Conservation (phyloP, 352 stramenopile species). For the Phytophthora chlamydospora region DNA sequence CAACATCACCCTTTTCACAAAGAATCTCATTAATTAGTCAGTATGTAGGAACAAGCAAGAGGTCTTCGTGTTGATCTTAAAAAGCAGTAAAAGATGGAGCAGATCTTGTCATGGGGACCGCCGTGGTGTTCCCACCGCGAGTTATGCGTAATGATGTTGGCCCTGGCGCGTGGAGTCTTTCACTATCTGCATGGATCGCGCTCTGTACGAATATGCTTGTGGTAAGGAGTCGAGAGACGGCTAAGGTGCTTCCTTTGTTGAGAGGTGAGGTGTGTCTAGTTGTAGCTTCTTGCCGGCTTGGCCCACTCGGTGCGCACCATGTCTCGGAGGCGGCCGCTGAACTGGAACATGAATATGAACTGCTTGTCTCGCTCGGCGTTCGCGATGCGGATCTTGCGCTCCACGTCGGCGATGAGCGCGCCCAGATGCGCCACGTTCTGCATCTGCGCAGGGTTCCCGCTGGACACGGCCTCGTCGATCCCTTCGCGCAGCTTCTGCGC, state of each 20-base stretch:
- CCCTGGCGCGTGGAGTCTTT: too few species aligned
- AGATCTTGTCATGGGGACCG: too few species aligned
- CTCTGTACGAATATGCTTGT: too few species aligned
- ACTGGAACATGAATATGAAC: constrained; percentile 75
- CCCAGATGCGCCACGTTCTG: constrained; percentile 47
- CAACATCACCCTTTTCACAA: constrained; percentile 46
- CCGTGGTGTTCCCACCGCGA: too few species aligned
- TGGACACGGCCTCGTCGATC: constrained; percentile 58
- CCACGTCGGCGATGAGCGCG: constrained; percentile 38
- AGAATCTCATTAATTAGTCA: constrained; percentile 25
- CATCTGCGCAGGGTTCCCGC: constrained; percentile 49
- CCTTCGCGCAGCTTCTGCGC: constrained; percentile 37
- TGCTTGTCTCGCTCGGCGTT: constrained; percentile 56
- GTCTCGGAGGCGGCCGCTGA: constrained; percentile 46
- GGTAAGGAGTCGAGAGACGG: too few species aligned
- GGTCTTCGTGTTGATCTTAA: too few species aligned
- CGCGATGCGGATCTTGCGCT: constrained; percentile 38
- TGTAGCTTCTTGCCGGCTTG: constrained; percentile 16
- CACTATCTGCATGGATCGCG: too few species aligned
- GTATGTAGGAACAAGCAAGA: neutral
- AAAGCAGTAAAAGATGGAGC: too few species aligned
- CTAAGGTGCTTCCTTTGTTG: too few species aligned
- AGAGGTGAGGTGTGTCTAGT: constrained; percentile 7
- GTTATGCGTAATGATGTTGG: too few species aligned
- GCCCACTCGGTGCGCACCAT: constrained; percentile 42